Evolutionary conservation across 345 rosid species (phyloP), one percentile per base, ranked within the genome.

Genomic region (Brassica nigra): DNA sequence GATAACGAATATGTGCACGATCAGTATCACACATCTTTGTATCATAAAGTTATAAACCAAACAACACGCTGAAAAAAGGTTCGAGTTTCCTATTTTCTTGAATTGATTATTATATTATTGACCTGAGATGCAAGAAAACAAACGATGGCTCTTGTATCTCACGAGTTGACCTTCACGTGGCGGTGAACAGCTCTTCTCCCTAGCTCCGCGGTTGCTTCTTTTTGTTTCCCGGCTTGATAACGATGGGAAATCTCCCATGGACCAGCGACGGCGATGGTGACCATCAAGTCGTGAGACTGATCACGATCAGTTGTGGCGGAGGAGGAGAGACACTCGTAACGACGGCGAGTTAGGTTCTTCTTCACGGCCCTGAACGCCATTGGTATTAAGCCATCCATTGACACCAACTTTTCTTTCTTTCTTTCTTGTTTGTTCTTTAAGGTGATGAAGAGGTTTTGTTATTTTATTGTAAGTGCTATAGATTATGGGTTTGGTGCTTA

Each of bases 371-470:
- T 90, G 83, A 65, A 87, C 23, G 90, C 83, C 87, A 90, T 61
- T 15, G 98, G 98, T 34, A 95, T 79, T 2, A 95, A 80, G 15
- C 99, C 99, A 18, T 95, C 99, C 99, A 93, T 92, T 44, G 68
- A 23, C 10, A 2, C 30, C 15, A n/a, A 23, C 12, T 11, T 28
- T 59, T 27, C 1, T 27, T 58, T 8, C 3, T 59, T 52, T 74
- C 29, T 37, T 14, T 54, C 33, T 59, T 59, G 1, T 55, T 8
- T 36, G 11, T 28, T 71, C 28, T 71, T 73, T 61, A 77, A 68
- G 55, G 36, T 63, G 78, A 36, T 31, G 62, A 39, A 47, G 29
- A 23, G 23, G 42, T n/a, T 71, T 81, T 71, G 15, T 14, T 49
- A 14, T 15, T 77, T 27, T 37, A 10, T 54, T 68, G 47, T 4